phyloP scores from a whole-genome alignment of 306 rosid genomes.

The Prosopis cineraria region DNA sequence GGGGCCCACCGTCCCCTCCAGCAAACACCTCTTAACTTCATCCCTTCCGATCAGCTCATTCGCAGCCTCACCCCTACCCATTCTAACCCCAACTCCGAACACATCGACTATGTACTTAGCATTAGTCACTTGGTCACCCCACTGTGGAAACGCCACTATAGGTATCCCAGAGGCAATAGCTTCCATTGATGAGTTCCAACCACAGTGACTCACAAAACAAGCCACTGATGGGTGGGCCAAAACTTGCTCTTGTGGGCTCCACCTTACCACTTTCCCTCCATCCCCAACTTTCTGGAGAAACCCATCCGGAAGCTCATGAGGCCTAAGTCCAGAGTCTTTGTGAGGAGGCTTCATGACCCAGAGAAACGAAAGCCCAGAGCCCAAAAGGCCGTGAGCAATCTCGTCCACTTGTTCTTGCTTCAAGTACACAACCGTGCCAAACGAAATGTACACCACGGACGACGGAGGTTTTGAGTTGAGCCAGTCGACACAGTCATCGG shows the following conservation, averaged over 20 bases:
- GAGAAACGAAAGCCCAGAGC: background rate
- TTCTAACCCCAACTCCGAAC: constrained; percentile 36
- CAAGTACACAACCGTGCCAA: background rate
- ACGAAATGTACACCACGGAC: background rate
- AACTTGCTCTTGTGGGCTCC: constrained; percentile 49
- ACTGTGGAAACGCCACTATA: constrained; percentile 44
- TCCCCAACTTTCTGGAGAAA: constrained; percentile 40
- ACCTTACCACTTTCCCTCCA: constrained; percentile 40
- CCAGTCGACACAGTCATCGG: background rate
- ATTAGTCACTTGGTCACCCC: constrained; percentile 60
- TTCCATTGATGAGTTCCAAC: constrained; percentile 58
- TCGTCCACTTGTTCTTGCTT: background rate
- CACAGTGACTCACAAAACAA: constrained; percentile 56
- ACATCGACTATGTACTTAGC: constrained; percentile 43
- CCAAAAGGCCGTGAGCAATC: background rate
- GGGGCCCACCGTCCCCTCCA: constrained; percentile 39
- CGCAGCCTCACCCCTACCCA: constrained; percentile 43
- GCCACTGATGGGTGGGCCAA: constrained; percentile 42
- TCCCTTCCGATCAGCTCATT: constrained; percentile 32
- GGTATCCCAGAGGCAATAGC: constrained; percentile 48
- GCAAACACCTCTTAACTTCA: constrained; percentile 39
- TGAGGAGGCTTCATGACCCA: background rate
- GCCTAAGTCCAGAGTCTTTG: background rate
- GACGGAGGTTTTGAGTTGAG: background rate
- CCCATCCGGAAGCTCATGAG: constrained; percentile 28